Percentiles rank a stretch among this genome's conserved stretches.
phyloP scores from a whole-genome alignment of 1,139 yeast genomes.

The Candida labiduridarum region DNA sequence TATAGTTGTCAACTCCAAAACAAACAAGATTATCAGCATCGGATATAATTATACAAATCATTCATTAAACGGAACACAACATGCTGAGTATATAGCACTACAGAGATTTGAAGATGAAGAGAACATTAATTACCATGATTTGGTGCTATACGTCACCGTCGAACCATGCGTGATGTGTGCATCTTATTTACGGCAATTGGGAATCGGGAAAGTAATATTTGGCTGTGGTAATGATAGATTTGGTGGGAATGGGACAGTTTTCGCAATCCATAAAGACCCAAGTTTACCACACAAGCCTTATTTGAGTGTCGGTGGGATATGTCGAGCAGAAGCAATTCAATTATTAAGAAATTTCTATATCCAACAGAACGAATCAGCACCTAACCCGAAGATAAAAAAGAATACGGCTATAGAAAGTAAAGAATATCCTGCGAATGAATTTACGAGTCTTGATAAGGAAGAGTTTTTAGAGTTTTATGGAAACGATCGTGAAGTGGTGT shows the following conservation, averaged over 20 bases:
- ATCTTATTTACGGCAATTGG: constrained; percentile 80
- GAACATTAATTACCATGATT: constrained; percentile 41
- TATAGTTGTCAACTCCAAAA: constrained; percentile 57
- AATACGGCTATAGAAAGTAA: constrained; percentile 70
- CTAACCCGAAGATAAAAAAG: constrained; percentile 75
- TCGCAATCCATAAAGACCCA: constrained; percentile 58
- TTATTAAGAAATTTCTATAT: constrained; percentile 80
- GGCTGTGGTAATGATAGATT: constrained; percentile 96
- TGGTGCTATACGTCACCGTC: constrained; percentile 83
- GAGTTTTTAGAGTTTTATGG: constrained; percentile 35
- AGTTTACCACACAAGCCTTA: constrained; percentile 43
- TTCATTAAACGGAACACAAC: constrained; percentile 81
- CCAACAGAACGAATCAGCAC: constrained; percentile 84
- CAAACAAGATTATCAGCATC: constrained; percentile 58
- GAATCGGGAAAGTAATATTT: constrained; percentile 71
- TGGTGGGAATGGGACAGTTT: constrained; percentile 94
- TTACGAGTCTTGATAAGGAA: constrained; percentile 17
- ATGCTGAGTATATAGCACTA: constrained; percentile 86
- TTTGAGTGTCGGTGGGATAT: constrained; percentile 72
- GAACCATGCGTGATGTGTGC: constrained; percentile 99
- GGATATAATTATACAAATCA: constrained; percentile 92
- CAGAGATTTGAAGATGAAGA: constrained; percentile 15
- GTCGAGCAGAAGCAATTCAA: constrained; percentile 80
- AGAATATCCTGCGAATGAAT: constrained; percentile 54
- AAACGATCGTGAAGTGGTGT: constrained; percentile 20